Base-by-base conservation (phyloP, 2,329 filamentous ascomycete genomes). In the Verticillium isaacii region DNA sequence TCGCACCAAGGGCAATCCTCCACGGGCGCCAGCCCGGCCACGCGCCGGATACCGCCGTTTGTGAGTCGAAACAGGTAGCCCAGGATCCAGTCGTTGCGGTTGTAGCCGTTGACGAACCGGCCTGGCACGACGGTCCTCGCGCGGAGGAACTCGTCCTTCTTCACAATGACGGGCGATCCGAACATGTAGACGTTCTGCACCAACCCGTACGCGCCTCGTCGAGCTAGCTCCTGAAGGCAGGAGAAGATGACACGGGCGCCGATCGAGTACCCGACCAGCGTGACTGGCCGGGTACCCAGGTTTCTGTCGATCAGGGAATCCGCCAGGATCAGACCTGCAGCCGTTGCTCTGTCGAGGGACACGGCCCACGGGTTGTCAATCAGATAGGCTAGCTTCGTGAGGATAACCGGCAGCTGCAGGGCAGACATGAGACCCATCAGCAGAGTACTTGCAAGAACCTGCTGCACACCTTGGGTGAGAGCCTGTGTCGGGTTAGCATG, bases 281-380 rank as follows among this genome's bases (percentile, higher is more conserved):
- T 99, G 64, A 98, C 88, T 0, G 95, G 95, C 32, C 95, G 85
- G 6, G 93, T 92, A 17, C 95, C 95, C 23, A 99, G 81, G 71
- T 96, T 97, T 57, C 93, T 87, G 68, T 97, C 93, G 64, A 96
- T 91, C 37, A 99, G 80, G 0, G 94, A 97, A 74, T 99, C 95
- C 1, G 95, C 95, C 60, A 99, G 83, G 72, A 99, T 96, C 56
- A 97, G 84, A 3, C 95, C 95, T 8, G 94, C 92, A 61, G 91
- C 84, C 69, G 90, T 93, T 34, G 95, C 95, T 68, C 95, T 88
- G 69, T 95, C 92, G 58, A 97, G 85, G 1, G 95, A 98, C n/a
- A 97, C 93, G 32, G 90, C 92, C 95, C 95, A 99, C 0, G 95
- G 95, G 71, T 99, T 99, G 75, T 99, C 95, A 67, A 99, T 97